phyloP scores from a whole-genome alignment of 78 protist genomes.

The Isochrysis galbana region DNA sequence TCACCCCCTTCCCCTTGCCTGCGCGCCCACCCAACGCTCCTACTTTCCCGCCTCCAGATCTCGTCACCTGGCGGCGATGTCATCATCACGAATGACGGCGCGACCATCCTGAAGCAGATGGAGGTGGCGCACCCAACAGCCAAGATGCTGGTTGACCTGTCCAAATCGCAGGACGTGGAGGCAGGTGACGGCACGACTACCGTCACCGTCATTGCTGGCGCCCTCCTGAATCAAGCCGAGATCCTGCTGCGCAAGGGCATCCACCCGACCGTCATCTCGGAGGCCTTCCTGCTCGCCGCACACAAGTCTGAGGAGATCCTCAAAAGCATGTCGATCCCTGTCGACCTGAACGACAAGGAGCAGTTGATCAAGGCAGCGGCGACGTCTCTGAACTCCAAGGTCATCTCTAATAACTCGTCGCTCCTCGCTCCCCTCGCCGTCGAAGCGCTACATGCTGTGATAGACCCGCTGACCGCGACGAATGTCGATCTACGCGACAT shows the following conservation, averaged over 20 bases:
- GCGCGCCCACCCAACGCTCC: neutral
- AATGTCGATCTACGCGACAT: slow-evolving; percentile 71
- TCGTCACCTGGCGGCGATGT: slow-evolving; percentile 78
- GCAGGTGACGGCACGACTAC: slow-evolving; percentile 99
- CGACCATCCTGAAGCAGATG: slow-evolving; percentile 92
- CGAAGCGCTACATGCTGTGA: slow-evolving; percentile 90
- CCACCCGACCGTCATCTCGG: slow-evolving; percentile 92
- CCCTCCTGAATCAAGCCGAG: slow-evolving; percentile 72
- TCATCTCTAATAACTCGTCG: slow-evolving; percentile 90
- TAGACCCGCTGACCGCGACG: slow-evolving; percentile 52
- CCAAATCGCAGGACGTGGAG: slow-evolving; percentile 98
- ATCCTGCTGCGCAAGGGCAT: slow-evolving; percentile 68
- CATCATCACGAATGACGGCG: slow-evolving; percentile 99
- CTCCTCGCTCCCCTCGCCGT: slow-evolving; percentile 97
- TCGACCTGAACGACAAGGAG: slow-evolving; percentile 86
- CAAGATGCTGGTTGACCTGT: slow-evolving; percentile 95
- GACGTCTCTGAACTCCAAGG: slow-evolving; percentile 96
- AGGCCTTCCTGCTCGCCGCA: slow-evolving; percentile 73
- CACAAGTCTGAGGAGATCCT: slow-evolving; percentile 69
- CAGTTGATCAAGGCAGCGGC: slow-evolving; percentile 84
- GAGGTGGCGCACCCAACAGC: slow-evolving; percentile 93
- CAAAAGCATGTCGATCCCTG: slow-evolving; percentile 59
- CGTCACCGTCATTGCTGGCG: slow-evolving; percentile 96
- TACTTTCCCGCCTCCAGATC: neutral
- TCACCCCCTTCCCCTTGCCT: neutral